phyloP scores from a whole-genome alignment of 257 asterid genomes.

The Solanum ossicruentum region DNA sequence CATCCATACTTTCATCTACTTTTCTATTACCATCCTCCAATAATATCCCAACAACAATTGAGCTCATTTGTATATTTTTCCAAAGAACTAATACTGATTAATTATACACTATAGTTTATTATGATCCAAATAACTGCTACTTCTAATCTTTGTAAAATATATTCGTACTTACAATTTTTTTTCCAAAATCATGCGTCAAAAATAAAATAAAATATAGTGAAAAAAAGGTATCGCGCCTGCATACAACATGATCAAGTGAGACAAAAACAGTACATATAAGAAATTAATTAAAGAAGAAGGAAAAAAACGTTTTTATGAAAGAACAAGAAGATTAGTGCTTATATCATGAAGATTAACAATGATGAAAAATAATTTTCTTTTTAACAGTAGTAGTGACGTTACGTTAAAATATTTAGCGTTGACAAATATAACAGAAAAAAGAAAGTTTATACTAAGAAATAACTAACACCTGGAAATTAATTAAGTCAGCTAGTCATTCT shows the following conservation, averaged over 20 bases:
- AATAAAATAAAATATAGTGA: not conserved
- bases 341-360: not conserved
- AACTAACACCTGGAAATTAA: not conserved
- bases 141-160: no score
- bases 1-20: no score
- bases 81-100: no score
- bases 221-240: not conserved
- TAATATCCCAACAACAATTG: no score
- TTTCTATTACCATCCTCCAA: no score
- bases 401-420: not conserved
- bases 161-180: no score
- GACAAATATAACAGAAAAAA: not conserved
- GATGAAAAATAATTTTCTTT: not conserved
- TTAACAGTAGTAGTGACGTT: not conserved
- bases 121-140: no score
- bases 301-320: not conserved
- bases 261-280: not conserved
- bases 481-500: not conserved
- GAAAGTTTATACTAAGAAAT: not conserved
- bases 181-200: not conserved
- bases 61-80: no score
- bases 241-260: not conserved
- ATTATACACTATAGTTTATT: no score
- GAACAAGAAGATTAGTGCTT: not conserved
- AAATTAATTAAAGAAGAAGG: no score